Evolutionary conservation across 306 rosid species (phyloP), one percentile per base, ranked within the genome.

Genomic region (Pueraria montana): DNA sequence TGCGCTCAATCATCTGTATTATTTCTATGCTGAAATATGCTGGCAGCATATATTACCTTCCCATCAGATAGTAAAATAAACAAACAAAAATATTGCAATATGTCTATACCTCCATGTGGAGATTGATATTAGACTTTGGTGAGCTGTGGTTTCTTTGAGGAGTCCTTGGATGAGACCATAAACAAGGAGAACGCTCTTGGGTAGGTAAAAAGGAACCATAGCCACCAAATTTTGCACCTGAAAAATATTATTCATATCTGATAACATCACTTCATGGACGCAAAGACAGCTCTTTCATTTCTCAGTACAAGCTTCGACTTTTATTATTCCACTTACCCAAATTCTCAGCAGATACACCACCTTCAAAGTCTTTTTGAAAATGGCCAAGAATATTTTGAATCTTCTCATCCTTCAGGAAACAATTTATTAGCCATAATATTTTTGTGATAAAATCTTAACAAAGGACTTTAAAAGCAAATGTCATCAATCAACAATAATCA

Each of bases 171-270:
- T 83, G 82, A 72, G 91, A 74, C 68, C 12, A 45, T 62, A 75
- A 2, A 67, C 83, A 71, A 20, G 87, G 77, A 69, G 87, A 75
- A 53, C 91, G 86, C 71, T 88, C 91, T 77, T 83, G 46, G 17
- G 89, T 74, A 43, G 93, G 93, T 71, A 95, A 90, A 87, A 95
- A 95, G 27, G 97, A 84, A 82, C 98, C 97, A 87, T 95, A 95
- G 72, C 79, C 89, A 66, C 92, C 94, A 90, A 48, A 89, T 80
- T 72, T 90, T 48, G 97, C 78, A 89, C 97, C 97, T 93, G 90
- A 72, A 70, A 86, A 73, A 74, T 74, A 84, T 55, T 82, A 85
- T 80, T 55, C 46, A 83, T 32, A 61, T 82, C 72, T 63, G 82
- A 74, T 72, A 61, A 53, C 73, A 84, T 89, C 81, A 82, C 82